These are phyloP conservation scores for Poa pratensis DNA, from an alignment of 176 grass and related monocot genomes.

Conservation along the genomic window DNA sequence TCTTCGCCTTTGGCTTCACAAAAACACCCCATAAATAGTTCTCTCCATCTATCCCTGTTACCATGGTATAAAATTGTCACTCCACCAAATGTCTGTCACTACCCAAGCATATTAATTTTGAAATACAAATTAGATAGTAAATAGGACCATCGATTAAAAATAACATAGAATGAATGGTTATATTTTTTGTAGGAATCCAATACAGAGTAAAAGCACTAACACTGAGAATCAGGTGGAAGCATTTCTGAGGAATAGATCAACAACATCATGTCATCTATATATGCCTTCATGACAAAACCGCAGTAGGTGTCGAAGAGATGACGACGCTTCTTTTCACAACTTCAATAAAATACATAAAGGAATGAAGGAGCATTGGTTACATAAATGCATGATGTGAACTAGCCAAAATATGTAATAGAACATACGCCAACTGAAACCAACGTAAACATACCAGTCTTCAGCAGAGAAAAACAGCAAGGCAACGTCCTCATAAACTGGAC, in stretches of 20 bases:
- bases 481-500: constrained; percentile 43
- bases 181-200: constrained; percentile 5
- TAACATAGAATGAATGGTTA: background rate
- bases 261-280: constrained; percentile 38
- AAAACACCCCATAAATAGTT: background rate
- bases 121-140: background rate
- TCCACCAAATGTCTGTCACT: background rate
- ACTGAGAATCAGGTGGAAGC: constrained; percentile 45
- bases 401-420: background rate
- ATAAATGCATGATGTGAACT: background rate
- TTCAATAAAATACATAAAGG: background rate
- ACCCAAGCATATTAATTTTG: background rate
- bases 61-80: background rate
- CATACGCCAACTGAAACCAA: background rate
- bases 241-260: constrained; percentile 50
- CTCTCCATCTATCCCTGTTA: background rate
- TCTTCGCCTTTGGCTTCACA: background rate
- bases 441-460: constrained; percentile 34
- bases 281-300: constrained; percentile 45
- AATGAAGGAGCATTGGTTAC: background rate
- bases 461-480: constrained; percentile 37
- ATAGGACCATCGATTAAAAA: background rate
- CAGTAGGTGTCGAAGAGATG: background rate
- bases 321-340: constrained; percentile 32
- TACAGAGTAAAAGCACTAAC: constrained; percentile 28